Evolutionary conservation across 2,329 filamentous ascomycete species (phyloP).

Genomic region (Fusarium torulosum): DNA sequence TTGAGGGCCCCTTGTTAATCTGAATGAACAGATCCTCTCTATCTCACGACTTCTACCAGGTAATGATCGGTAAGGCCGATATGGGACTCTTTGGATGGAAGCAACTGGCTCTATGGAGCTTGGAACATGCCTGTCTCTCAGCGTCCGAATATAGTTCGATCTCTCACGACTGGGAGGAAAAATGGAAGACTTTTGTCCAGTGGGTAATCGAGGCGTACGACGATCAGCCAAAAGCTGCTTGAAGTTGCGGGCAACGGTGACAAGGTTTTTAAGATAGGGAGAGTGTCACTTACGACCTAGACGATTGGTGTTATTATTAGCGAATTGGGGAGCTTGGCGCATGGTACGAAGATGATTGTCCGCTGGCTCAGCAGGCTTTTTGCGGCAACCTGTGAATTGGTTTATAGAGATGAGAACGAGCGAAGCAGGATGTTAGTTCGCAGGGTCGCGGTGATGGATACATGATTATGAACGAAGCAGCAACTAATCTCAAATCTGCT

Average conservation of each 20-base stretch:
- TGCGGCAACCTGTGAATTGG: background rate
- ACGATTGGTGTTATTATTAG: background rate
- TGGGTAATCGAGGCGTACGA: conserved; percentile 62
- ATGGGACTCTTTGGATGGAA: conserved; percentile 80
- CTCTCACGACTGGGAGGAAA: conserved; percentile 61
- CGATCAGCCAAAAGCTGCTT: conserved; percentile 15
- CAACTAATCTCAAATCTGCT: background rate
- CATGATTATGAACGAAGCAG: background rate
- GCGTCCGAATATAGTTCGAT: conserved; percentile 56
- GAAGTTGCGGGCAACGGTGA: background rate
- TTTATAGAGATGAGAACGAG: background rate
- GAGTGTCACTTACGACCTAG: background rate
- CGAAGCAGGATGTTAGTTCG: background rate
- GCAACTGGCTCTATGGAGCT: conserved; percentile 73
- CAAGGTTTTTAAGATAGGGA: background rate
- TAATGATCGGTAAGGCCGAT: conserved; percentile 74
- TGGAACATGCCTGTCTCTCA: conserved; percentile 69
- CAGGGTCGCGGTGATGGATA: conserved; percentile 1
- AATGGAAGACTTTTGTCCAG: conserved; percentile 71
- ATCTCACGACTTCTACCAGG: conserved; percentile 82
- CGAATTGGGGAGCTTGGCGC: conserved; percentile 24
- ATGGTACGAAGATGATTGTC: conserved; percentile 3
- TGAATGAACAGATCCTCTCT: conserved; percentile 69
- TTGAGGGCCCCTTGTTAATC: background rate
- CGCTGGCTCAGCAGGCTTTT: background rate